Base-by-base conservation (phyloP, 768 basidiomycete genomes). In the Cystobasidium onofrii region DNA sequence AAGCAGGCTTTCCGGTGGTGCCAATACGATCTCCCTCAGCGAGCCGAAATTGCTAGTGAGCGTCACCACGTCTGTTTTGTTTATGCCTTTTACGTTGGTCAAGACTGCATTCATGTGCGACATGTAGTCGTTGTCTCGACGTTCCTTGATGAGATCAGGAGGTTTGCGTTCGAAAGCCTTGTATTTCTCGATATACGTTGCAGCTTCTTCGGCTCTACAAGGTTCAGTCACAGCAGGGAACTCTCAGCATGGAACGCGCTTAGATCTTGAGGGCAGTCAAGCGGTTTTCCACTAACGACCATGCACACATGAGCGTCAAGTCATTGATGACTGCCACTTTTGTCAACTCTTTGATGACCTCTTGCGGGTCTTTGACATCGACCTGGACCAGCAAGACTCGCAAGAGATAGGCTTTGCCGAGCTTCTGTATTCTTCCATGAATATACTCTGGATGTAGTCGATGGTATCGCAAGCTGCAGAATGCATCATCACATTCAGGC, bases 361-460 rank as follows among this genome's bases (percentile, higher is more conserved):
- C 92, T 77, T 89, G 88, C 80, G 97, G 94, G 80, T 99, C 92
- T 69, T 86, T 95, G 64, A 95, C 86, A 82, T 99, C 96, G 79
- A 91, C 97, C 77, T 93, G 84, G 57, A 98, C 85, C 27, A 99
- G 86, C 34, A 98, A 83, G 70, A 99, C 86, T 60, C 96, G 84
- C 18, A 98, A 85, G 74, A 86, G 89, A 81, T 92, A 98, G 1
- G 87, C 86, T 41, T 85, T 85, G 1, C 89, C 90, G 23, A 99
- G 86, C 76, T 88, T 89, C 78, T 92, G 89, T 73, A 99, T 92
- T 15, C 96, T 88, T 64, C 86, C 86, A 80, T 92, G 91, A 72
- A 99, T 88, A 80, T 99, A 99, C 81, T 98, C 96, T 17, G 96
- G 96, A 81, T 98, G 96, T 17, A 99, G 86, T 64, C 94, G 89